Percentiles rank a stretch among this genome's conserved stretches.
Conservation (phyloP, 148 eudicot genomes). For the Drosera capensis region DNA sequence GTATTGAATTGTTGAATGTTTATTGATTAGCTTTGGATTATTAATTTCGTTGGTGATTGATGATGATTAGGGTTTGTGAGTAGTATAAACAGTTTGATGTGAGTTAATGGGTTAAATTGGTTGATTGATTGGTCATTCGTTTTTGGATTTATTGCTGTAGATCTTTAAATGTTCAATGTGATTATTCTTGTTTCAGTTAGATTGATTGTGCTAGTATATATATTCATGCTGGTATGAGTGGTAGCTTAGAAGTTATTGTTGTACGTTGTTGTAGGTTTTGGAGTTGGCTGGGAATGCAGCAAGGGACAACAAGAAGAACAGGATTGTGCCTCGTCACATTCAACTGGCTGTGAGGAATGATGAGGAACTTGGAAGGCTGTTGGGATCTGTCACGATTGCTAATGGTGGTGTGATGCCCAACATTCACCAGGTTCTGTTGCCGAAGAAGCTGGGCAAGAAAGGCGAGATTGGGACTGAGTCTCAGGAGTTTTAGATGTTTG, state of each 20-base stretch:
- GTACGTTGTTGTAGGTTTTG: constrained; percentile 14
- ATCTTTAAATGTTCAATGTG: no score
- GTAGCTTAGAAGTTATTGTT: not conserved
- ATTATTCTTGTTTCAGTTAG: no score
- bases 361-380: constrained; percentile 21
- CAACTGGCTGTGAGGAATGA: constrained; percentile 24
- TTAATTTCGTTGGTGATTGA: no score
- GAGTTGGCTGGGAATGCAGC: constrained; percentile 26
- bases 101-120: no score
- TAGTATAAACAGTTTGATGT: no score
- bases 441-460: constrained; percentile 19
- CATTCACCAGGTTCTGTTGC: constrained; percentile 16
- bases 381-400: constrained; percentile 21
- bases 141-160: no score
- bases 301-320: constrained; percentile 23
- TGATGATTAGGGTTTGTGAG: no score
- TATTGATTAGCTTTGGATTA: no score
- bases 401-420: constrained; percentile 21
- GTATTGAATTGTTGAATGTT: no score
- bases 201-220: no score
- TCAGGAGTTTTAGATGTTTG: constrained; percentile 25
- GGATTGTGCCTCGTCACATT: constrained; percentile 23
- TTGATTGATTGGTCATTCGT: no score
- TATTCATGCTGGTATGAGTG: no score
- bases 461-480: constrained; percentile 17